Evolutionary conservation across 768 basidiomycete species (phyloP).

Genomic region (Lentinus brumalis): DNA sequence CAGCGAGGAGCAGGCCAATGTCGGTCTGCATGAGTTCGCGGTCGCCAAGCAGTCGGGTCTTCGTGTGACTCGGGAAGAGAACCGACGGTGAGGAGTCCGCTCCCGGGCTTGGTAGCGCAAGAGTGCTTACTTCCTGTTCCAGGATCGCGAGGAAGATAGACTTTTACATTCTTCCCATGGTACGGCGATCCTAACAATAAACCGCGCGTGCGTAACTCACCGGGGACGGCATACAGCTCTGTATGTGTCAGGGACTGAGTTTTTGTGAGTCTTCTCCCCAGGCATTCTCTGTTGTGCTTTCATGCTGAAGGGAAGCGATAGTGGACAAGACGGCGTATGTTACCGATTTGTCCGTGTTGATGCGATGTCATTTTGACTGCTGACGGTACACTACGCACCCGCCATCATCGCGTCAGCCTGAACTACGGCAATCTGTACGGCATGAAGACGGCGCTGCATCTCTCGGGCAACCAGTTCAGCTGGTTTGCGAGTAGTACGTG

Average conservation of each 20-base stretch:
- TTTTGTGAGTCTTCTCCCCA: slow-evolving; percentile 18
- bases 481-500: slow-evolving; percentile 22
- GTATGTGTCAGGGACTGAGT: slow-evolving; percentile 33
- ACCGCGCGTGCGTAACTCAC: neutral
- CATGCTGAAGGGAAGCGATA: neutral
- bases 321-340: slow-evolving; percentile 36
- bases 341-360: no score
- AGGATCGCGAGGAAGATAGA: slow-evolving; percentile 31
- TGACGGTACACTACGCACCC: no score
- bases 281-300: no score
- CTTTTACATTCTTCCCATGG: slow-evolving; percentile 30
- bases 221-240: slow-evolving; percentile 16
- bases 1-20: slow-evolving; percentile 17
- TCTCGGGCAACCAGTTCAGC: slow-evolving; percentile 17
- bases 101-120: neutral
- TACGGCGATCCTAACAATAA: neutral
- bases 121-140: no score
- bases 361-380: no score
- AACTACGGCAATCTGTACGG: slow-evolving; percentile 36
- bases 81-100: neutral
- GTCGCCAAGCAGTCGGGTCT: slow-evolving; percentile 15
- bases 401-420: slow-evolving; percentile 13
- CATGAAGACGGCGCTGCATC: slow-evolving; percentile 24
- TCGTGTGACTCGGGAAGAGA: slow-evolving; percentile 13
- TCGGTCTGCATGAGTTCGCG: slow-evolving; percentile 21